Evolutionary conservation across 2,329 filamentous ascomycete species (phyloP).

Genomic region (Diaporthe nobilis): DNA sequence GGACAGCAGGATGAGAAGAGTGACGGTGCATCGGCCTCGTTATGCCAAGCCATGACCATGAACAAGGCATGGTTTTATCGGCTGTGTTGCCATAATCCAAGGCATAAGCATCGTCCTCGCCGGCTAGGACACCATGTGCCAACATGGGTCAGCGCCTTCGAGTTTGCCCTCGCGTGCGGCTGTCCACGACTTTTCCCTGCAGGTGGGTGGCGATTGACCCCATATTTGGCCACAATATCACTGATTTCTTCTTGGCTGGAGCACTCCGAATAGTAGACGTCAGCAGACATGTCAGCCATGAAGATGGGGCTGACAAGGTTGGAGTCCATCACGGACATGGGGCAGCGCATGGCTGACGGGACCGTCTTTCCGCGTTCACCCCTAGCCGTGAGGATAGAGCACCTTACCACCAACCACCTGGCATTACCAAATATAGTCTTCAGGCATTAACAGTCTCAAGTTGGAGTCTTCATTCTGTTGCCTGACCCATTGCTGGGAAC

Average conservation of each 20-base stretch:
- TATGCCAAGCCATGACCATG: constrained; percentile 16
- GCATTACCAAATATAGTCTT: background rate
- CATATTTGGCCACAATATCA: background rate
- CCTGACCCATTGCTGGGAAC: background rate
- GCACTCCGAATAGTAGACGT: background rate
- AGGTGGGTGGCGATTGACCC: background rate
- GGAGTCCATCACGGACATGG: background rate
- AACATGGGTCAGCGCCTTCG: background rate
- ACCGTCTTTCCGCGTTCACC: background rate
- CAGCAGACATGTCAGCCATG: constrained; percentile 20
- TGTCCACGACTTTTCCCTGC: background rate
- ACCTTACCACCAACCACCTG: background rate
- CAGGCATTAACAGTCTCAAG: background rate
- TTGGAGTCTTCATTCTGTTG: background rate
- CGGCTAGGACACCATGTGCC: background rate
- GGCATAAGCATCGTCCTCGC: background rate
- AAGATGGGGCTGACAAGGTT: background rate
- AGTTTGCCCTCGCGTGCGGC: constrained; percentile 1
- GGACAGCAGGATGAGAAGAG: background rate
- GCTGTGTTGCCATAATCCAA: background rate
- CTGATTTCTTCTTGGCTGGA: background rate
- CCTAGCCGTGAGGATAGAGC: background rate
- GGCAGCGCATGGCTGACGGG: background rate
- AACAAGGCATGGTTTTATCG: constrained; percentile 7
- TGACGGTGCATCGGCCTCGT: constrained; percentile 1